phyloP scores from a whole-genome alignment of 1,139 yeast species.

The Arxiozyma slooffiae region DNA sequence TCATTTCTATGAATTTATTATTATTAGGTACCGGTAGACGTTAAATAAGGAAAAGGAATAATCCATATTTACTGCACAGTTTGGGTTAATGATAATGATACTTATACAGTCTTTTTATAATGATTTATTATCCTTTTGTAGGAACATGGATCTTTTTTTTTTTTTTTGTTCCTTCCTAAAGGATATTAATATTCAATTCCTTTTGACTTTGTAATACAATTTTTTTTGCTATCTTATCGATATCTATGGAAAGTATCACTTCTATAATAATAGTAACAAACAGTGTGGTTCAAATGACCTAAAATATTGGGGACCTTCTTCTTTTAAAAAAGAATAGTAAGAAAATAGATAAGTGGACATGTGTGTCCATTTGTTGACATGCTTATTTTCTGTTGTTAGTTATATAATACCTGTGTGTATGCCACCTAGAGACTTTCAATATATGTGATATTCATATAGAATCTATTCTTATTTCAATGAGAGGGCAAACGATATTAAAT shows the following conservation, averaged over 20 bases:
- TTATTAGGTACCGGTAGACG: too few species aligned
- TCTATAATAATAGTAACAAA: not conserved
- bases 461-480: too few species aligned
- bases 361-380: too few species aligned
- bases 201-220: conserved; percentile 1
- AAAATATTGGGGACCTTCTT: too few species aligned
- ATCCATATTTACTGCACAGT: not conserved
- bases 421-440: too few species aligned
- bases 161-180: not conserved
- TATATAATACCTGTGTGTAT: too few species aligned
- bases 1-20: too few species aligned
- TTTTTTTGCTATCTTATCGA: not conserved
- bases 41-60: too few species aligned
- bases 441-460: not conserved
- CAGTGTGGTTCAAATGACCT: not conserved
- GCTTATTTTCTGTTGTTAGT: not conserved
- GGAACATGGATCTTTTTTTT: too few species aligned
- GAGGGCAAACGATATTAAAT: not conserved
- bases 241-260: not conserved
- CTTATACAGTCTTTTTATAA: too few species aligned
- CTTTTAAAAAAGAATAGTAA: not conserved
- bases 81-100: not conserved
- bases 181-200: not conserved
- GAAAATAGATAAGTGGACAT: too few species aligned
- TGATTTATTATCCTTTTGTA: not conserved